Evolutionary conservation across 2,329 filamentous ascomycete species (phyloP).

Genomic region (Ophiosphaerella korrae): DNA sequence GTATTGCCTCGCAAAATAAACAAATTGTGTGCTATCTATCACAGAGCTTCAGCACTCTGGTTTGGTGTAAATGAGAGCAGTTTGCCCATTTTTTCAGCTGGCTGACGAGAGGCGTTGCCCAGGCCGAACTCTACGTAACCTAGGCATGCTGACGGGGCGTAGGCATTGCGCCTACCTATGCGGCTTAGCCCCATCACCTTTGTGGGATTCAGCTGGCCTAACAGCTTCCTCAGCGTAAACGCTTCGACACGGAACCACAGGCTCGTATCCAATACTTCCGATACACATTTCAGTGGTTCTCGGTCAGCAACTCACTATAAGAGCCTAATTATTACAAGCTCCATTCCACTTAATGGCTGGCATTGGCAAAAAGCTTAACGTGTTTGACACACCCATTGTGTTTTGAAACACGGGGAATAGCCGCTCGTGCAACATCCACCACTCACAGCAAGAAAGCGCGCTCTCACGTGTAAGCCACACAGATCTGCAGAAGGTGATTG

Average conservation of each 20-base stretch:
- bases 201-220: too few species aligned
- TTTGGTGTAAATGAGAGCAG: too few species aligned
- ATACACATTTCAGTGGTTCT: background rate
- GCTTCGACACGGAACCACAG: background rate
- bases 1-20: too few species aligned
- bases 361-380: constrained; percentile 28
- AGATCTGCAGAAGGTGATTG: constrained; percentile 14
- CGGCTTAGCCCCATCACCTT: background rate
- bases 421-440: constrained; percentile 7
- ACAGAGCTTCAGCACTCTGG: too few species aligned
- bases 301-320: background rate
- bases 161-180: background rate
- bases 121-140: too few species aligned
- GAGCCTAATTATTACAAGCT: constrained; percentile 1
- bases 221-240: background rate
- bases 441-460: constrained; percentile 17
- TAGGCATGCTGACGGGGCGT: background rate
- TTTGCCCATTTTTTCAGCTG: too few species aligned
- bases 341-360: constrained; percentile 1
- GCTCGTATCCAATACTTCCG: background rate
- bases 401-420: constrained; percentile 26
- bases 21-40: too few species aligned
- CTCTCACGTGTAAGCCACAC: constrained; percentile 14
- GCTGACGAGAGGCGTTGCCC: too few species aligned
- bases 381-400: constrained; percentile 9